These are phyloP conservation scores for Vigna trinervia DNA, from an alignment of 306 rosid genomes.

Conservation along the genomic window DNA sequence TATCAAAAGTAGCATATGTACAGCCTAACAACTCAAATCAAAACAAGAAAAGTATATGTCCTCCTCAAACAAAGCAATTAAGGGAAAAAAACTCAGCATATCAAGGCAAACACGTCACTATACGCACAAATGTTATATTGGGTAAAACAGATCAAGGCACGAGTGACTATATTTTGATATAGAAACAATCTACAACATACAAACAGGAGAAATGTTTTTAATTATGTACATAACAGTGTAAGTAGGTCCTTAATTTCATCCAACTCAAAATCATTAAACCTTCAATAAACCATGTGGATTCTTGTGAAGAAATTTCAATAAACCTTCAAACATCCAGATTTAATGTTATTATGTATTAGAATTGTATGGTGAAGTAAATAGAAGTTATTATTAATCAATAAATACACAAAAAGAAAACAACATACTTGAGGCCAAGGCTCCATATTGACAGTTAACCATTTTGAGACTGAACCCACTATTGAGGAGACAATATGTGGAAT, in stretches of 20 bases:
- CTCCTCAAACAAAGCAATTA: slow-evolving; percentile 33
- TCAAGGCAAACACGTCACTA: slow-evolving; percentile 24
- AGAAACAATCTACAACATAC: slow-evolving; percentile 27
- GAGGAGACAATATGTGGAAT: slow-evolving; percentile 70
- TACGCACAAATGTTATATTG: neutral
- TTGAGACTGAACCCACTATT: slow-evolving; percentile 67
- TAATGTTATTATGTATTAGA: slow-evolving; percentile 15
- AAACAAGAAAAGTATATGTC: neutral
- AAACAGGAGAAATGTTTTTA: neutral
- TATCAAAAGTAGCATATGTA: slow-evolving; percentile 15
- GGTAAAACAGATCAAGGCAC: slow-evolving; percentile 22
- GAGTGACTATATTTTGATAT: neutral
- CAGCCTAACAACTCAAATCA: slow-evolving; percentile 26
- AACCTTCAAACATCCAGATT: slow-evolving; percentile 10
- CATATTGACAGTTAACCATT: slow-evolving; percentile 55
- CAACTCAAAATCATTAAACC: slow-evolving; percentile 3
- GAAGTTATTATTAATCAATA: slow-evolving; percentile 38
- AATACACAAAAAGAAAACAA: slow-evolving; percentile 35
- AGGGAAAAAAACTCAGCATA: neutral
- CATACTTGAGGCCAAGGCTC: slow-evolving; percentile 92
- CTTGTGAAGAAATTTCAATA: slow-evolving; percentile 7
- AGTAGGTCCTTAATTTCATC: slow-evolving; percentile 5
- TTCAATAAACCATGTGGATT: slow-evolving; percentile 33
- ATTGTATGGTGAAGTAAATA: neutral
- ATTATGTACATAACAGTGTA: slow-evolving; percentile 3